Evolutionary conservation across 2,329 filamentous ascomycete genomes (phyloP).

Genomic region (Xylariaceae sp.): DNA sequence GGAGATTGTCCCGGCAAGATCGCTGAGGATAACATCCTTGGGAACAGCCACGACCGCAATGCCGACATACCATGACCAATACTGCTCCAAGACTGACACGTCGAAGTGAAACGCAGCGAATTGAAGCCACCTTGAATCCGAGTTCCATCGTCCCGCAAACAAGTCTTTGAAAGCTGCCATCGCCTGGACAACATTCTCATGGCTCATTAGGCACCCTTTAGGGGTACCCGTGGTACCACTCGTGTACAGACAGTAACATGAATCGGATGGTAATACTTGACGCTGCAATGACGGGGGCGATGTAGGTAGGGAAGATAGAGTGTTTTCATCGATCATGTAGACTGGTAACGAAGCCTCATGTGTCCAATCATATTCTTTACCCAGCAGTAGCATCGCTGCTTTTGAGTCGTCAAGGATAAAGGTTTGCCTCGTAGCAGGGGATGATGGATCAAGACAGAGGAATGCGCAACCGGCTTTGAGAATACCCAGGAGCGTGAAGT

Average conservation of each 20-base stretch:
- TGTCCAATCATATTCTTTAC: conserved; percentile 30
- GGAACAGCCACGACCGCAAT: conserved; percentile 79
- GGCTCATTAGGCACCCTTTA: conserved; percentile 83
- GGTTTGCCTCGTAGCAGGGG: conserved; percentile 65
- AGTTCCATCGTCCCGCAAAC: conserved; percentile 69
- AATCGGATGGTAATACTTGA: conserved; percentile 46
- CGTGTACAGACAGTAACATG: conserved; percentile 81
- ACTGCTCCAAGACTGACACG: conserved; percentile 87
- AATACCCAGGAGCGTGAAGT: conserved; percentile 75
- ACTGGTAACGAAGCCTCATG: conserved; percentile 34
- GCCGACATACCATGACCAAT: conserved; percentile 91
- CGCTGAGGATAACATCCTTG: conserved; percentile 78
- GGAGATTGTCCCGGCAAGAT: conserved; percentile 68
- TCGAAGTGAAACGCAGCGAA: conserved; percentile 95
- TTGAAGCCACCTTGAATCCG: conserved; percentile 75
- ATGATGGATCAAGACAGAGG: conserved; percentile 70
- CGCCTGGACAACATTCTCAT: conserved; percentile 83
- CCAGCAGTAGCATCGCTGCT: conserved; percentile 58
- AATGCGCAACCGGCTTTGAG: conserved; percentile 79
- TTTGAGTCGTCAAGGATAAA: conserved; percentile 74
- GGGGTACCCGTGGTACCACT: conserved; percentile 82
- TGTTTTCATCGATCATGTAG: conserved; percentile 32
- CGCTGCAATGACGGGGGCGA: conserved; percentile 28
- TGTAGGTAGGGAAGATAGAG: conserved; percentile 26
- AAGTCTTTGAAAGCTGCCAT: conserved; percentile 80